Evolutionary conservation across 345 rosid genomes (phyloP), one percentile per base, ranked within the genome.

Genomic region (Balakata baccata): DNA sequence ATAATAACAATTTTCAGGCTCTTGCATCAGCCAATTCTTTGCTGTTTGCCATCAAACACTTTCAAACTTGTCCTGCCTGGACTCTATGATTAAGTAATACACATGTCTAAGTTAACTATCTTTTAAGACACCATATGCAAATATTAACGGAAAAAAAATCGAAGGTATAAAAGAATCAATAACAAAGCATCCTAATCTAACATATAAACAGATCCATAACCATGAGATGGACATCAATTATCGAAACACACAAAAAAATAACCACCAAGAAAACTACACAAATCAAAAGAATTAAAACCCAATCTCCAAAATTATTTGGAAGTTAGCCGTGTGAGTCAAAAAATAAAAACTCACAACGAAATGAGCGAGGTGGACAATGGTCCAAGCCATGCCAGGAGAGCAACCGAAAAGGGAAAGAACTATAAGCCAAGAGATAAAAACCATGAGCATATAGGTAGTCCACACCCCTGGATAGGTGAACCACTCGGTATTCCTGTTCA

Each of bases 401-500:
- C 90, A 88, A 64, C 83, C 78, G 22, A 85, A 83, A 74, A 92
- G 68, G 69, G 93, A 87, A 68, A 92, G 84, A 64, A 90, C 88
- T 57, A 86, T 66, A 45, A 92, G 86, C 97, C 95, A 88, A 0
- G 89, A 86, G 64, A 88, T 85, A 87, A 89, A 92, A 51, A 92
- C 77, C 70, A 89, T 83, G 34, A 87, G 86, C 12, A 92, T 84
- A 69, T 92, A 90, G 17, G 87, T 85, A 3, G 95, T 90, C 95
- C 97, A 92, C 0, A 92, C 95, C 0, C 97, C 97, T 0, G 97
- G 92, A 71, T 88, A 89, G 70, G 87, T 87, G 89, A 91, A 91
- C 97, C 91, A 91, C 82, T 88, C 97, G 38, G 95, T 92, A 80
- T 92, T 92, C 88, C 79, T 75, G 78, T 92, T 92, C 85, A 92